Percentiles rank a stretch among this genome's conserved stretches.
Evolutionary conservation across 2,329 filamentous ascomycete species (phyloP).

Genomic region (Epichloe brachyelytri): DNA sequence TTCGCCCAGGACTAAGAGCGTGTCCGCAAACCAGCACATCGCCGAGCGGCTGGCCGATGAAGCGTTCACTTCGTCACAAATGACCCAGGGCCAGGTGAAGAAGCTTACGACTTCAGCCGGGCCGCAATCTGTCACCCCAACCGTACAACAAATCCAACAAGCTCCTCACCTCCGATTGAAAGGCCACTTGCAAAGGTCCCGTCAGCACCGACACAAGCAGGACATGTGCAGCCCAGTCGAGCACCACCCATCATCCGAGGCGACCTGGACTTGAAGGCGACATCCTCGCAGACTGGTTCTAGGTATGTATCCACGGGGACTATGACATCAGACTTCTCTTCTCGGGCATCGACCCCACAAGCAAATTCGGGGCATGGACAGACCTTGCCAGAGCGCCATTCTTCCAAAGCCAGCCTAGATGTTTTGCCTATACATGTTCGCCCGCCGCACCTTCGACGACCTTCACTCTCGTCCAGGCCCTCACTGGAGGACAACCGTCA

Average conservation of each 20-base stretch:
- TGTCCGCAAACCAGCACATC: constrained; percentile 47
- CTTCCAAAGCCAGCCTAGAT: background rate
- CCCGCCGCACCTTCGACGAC: constrained; percentile 13
- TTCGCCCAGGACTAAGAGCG: constrained; percentile 35
- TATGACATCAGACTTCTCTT: constrained; percentile 54
- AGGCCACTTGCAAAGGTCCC: constrained; percentile 23
- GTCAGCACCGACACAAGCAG: constrained; percentile 28
- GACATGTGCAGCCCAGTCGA: constrained; percentile 35
- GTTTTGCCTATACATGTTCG: constrained; percentile 10
- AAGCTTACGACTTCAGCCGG: constrained; percentile 12
- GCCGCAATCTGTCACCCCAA: constrained; percentile 20
- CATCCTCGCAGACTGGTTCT: constrained; percentile 31
- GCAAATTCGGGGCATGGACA: constrained; percentile 10
- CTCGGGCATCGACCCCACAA: constrained; percentile 26
- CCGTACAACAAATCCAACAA: constrained; percentile 10
- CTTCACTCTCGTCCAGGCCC: constrained; percentile 9
- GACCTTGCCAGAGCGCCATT: constrained; percentile 1
- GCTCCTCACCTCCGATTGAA: constrained; percentile 15
- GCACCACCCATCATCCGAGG: constrained; percentile 52
- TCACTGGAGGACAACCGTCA: constrained; percentile 12
- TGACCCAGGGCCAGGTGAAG: constrained; percentile 4
- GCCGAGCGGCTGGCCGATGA: constrained; percentile 72
- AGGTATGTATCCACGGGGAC: constrained; percentile 53
- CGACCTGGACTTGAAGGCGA: constrained; percentile 48
- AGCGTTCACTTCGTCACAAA: constrained; percentile 49